phyloP scores from a whole-genome alignment of 176 grass and related monocot genomes.

The Tillandsia leiboldiana region DNA sequence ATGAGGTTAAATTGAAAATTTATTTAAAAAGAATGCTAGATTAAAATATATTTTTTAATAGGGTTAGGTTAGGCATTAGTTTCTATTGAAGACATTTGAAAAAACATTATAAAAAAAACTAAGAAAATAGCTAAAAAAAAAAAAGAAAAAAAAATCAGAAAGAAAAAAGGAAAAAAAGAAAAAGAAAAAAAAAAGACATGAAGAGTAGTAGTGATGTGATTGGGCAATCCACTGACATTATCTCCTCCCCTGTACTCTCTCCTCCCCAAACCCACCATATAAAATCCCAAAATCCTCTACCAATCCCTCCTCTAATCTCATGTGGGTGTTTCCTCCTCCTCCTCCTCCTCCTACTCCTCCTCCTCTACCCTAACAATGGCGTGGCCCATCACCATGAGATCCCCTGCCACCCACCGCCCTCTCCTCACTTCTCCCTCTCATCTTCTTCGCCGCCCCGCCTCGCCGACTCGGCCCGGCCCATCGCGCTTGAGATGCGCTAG shows the following conservation, averaged over 20 bases:
- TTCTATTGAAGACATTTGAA: no score
- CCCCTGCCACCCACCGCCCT: constrained; percentile 22
- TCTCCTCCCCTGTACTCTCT: constrained; percentile 27
- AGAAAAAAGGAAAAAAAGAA: neutral
- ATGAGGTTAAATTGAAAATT: no score
- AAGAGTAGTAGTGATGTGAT: constrained; percentile 12
- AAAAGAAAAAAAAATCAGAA: neutral
- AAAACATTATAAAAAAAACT: neutral
- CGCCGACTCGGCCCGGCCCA: neutral
- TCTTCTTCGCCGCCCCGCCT: constrained; percentile 26
- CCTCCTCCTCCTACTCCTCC: neutral
- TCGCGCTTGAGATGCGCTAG: constrained; percentile 11
- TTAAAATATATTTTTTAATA: no score
- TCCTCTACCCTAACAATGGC: constrained; percentile 7
- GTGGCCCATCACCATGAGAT: constrained; percentile 33
- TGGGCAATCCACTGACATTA: constrained; percentile 61
- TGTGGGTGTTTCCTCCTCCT: neutral
- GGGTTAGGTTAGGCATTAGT: no score
- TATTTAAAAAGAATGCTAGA: no score
- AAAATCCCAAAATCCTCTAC: constrained; percentile 7
- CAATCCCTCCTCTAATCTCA: constrained; percentile 6
- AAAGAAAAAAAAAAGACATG: neutral
- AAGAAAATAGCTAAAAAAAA: neutral
- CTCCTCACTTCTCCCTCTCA: constrained; percentile 35
- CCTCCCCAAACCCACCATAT: constrained; percentile 15